Percentiles rank a stretch among this genome's conserved stretches.
Conservation (phyloP, 2,329 filamentous ascomycete genomes). For the Aureobasidium namibiae region DNA sequence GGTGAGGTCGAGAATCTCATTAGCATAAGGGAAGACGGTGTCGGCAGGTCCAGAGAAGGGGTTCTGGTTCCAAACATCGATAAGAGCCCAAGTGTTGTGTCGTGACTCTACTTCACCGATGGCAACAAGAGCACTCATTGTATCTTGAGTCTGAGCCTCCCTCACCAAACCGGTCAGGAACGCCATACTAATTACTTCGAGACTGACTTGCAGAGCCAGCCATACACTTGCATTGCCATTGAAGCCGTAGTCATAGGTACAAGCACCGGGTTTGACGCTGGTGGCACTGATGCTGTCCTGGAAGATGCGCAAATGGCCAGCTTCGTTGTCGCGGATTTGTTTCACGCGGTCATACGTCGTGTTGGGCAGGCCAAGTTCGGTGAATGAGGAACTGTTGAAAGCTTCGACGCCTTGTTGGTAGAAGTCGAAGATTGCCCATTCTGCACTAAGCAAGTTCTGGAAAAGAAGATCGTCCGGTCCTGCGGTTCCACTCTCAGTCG, state of each 20-base stretch:
- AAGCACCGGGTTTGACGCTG: slow-evolving; percentile 34
- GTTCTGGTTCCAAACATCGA: slow-evolving; percentile 33
- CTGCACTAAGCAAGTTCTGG: slow-evolving; percentile 38
- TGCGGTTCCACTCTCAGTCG: slow-evolving; percentile 23
- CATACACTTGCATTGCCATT: slow-evolving; percentile 17
- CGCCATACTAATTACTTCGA: slow-evolving; percentile 33
- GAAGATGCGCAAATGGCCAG: slow-evolving; percentile 38
- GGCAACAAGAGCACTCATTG: slow-evolving; percentile 31
- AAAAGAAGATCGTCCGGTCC: slow-evolving; percentile 35
- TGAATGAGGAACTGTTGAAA: slow-evolving; percentile 30
- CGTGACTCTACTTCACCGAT: slow-evolving; percentile 33
- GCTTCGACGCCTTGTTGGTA: slow-evolving; percentile 36
- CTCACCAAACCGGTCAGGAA: slow-evolving; percentile 33
- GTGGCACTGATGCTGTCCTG: slow-evolving; percentile 35
- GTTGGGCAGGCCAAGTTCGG: slow-evolving; percentile 28
- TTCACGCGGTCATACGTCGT: slow-evolving; percentile 32
- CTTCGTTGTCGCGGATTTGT: slow-evolving; percentile 40
- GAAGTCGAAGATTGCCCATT: slow-evolving; percentile 40
- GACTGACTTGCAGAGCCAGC: slow-evolving; percentile 27
- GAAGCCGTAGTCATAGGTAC: slow-evolving; percentile 27
- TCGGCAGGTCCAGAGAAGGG: slow-evolving; percentile 36
- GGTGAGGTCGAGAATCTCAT: slow-evolving; percentile 33
- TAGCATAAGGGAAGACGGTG: slow-evolving; percentile 36
- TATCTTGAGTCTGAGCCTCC: slow-evolving; percentile 26
- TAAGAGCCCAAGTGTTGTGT: slow-evolving; percentile 35